Percentiles rank a stretch among this genome's conserved stretches.
phyloP scores from a whole-genome alignment of 495 filamentous ascomycete genomes.

The Parathielavia hyrcaniae region DNA sequence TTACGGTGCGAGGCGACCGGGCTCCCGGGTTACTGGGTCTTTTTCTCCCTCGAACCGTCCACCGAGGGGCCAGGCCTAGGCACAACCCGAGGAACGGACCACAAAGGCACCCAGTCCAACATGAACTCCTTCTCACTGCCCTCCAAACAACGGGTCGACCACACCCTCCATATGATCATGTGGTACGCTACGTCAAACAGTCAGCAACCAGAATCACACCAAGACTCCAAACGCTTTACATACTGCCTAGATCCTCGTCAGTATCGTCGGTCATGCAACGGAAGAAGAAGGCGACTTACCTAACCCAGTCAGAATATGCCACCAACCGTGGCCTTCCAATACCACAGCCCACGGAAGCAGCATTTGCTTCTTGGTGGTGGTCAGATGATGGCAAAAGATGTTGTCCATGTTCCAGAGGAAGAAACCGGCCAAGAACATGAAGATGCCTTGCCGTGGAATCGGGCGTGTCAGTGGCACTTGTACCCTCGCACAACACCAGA shows the following conservation, averaged over 20 bases:
- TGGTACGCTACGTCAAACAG: constrained; percentile 63
- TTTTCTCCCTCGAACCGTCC: constrained; percentile 24
- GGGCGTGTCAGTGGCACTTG: constrained; percentile 3
- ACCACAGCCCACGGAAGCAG: constrained; percentile 86
- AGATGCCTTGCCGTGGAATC: constrained; percentile 45
- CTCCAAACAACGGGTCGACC: constrained; percentile 75
- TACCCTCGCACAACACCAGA: too few species aligned
- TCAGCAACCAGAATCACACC: constrained; percentile 1
- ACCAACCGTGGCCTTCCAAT: constrained; percentile 95
- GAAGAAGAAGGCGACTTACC: constrained; percentile 16
- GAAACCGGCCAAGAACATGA: constrained; percentile 77
- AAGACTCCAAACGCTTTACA: constrained; percentile 7
- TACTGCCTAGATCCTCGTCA: constrained; percentile 35
- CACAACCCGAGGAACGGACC: constrained; percentile 58
- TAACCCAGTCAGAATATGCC: constrained; percentile 57
- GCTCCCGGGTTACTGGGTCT: constrained; percentile 28
- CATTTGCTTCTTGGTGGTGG: constrained; percentile 62
- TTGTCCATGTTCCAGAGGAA: constrained; percentile 85
- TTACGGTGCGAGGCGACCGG: neutral
- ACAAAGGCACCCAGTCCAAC: constrained; percentile 62
- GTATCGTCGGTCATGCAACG: neutral
- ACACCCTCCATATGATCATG: constrained; percentile 82
- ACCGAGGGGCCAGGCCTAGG: constrained; percentile 16
- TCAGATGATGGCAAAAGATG: constrained; percentile 65
- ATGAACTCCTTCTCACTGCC: constrained; percentile 68